Conservation (phyloP, 2,329 filamentous ascomycete species). For the Fusarium sp. region DNA sequence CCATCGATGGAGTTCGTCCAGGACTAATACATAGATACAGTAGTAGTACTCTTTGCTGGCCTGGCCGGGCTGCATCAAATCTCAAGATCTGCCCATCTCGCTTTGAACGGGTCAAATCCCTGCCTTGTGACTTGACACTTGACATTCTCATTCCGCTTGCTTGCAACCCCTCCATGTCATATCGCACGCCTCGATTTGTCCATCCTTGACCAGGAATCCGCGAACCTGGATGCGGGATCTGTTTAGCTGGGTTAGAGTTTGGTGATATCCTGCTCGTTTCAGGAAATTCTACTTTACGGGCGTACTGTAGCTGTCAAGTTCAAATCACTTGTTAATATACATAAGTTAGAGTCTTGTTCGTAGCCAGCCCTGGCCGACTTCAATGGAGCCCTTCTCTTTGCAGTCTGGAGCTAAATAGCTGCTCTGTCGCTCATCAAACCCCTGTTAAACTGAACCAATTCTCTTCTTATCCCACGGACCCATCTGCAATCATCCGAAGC, state of each 20-base stretch:
- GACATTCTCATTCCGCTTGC: constrained; percentile 32
- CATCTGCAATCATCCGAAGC: constrained; percentile 35
- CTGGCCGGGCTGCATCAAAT: constrained; percentile 21
- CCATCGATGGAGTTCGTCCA: not conserved
- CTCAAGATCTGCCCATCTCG: constrained; percentile 38
- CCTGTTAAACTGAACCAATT: constrained; percentile 19
- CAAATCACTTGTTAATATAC: not conserved
- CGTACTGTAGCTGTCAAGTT: not conserved
- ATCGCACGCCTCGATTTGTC: constrained; percentile 1
- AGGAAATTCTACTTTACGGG: not conserved
- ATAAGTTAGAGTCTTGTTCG: not conserved
- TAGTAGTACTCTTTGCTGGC: not conserved
- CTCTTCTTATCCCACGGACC: constrained; percentile 21
- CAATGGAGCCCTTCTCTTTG: not conserved
- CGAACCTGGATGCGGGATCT: constrained; percentile 39
- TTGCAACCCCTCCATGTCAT: constrained; percentile 21
- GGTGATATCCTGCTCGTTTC: constrained; percentile 13
- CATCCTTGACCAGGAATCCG: constrained; percentile 31
- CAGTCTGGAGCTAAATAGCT: not conserved
- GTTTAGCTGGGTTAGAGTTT: constrained; percentile 4
- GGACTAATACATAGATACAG: not conserved
- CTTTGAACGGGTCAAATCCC: constrained; percentile 24
- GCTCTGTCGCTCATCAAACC: not conserved
- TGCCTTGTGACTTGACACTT: constrained; percentile 29
- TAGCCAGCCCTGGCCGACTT: not conserved